Evolutionary conservation across 371 early-diverging fungal genomes (phyloP).

Genomic region (Dinochytrium kinnereticum): DNA sequence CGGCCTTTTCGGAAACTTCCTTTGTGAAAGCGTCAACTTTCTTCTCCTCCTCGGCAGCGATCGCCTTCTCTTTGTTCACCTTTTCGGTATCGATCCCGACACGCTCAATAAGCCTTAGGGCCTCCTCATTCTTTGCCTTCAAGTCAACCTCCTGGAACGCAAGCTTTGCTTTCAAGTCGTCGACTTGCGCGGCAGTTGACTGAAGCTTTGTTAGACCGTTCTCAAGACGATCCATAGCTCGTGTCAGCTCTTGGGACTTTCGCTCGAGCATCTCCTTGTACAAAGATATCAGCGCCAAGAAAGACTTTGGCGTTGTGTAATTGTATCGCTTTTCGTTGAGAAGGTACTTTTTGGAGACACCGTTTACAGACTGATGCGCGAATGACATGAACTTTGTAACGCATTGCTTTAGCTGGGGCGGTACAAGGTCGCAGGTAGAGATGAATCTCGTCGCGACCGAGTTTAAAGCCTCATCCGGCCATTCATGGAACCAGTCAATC

Average conservation of each 20-base stretch:
- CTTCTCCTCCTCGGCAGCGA: conserved; percentile 68
- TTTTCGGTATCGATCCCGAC: conserved; percentile 68
- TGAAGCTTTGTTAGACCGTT: conserved; percentile 68
- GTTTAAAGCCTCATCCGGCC: conserved; percentile 65
- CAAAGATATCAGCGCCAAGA: conserved; percentile 61
- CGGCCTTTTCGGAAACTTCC: conserved; percentile 63
- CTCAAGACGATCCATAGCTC: conserved; percentile 67
- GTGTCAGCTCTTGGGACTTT: conserved; percentile 57
- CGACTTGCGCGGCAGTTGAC: conserved; percentile 64
- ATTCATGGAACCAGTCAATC: conserved; percentile 70
- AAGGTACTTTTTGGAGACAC: conserved; percentile 62
- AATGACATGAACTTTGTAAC: conserved; percentile 68
- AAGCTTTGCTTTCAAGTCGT: conserved; percentile 65
- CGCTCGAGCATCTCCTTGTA: conserved; percentile 68
- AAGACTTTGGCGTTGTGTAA: conserved; percentile 70
- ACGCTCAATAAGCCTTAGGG: conserved; percentile 61
- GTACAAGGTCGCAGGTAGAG: conserved; percentile 58
- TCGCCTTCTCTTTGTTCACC: conserved; percentile 69
- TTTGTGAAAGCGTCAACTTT: conserved; percentile 65
- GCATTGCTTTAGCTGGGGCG: conserved; percentile 49
- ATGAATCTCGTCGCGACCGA: conserved; percentile 65
- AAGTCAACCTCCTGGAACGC: conserved; percentile 69
- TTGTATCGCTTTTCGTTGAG: conserved; percentile 67
- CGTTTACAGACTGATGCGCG: conserved; percentile 63
- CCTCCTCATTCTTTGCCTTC: conserved; percentile 67